These are phyloP conservation scores for Tuber borchii DNA, from an alignment of 495 filamentous ascomycete genomes.

Conservation along the genomic window DNA sequence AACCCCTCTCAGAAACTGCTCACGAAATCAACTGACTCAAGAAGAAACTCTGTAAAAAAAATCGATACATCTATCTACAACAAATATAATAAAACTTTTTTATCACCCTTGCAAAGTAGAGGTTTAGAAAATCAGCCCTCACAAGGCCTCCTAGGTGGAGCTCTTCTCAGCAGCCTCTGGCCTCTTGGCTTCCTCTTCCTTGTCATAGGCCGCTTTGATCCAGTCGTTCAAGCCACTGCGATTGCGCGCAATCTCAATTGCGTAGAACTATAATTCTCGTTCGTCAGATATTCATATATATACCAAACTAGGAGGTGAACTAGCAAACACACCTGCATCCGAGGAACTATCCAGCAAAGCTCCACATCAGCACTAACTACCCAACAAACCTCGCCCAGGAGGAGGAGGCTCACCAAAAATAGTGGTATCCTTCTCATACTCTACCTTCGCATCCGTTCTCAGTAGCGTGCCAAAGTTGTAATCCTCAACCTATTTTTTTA, in stretches of 20 bases:
- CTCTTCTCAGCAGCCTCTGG: slow-evolving; percentile 25
- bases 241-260: slow-evolving; percentile 91
- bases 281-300: neutral
- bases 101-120: neutral
- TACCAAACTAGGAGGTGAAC: neutral
- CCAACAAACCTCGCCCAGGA: neutral
- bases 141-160: neutral
- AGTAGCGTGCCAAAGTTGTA: slow-evolving; percentile 97
- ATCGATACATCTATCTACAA: neutral
- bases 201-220: slow-evolving; percentile 73
- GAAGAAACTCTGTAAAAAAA: neutral
- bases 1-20: neutral
- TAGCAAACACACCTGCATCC: slow-evolving; percentile 62
- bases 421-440: slow-evolving; percentile 82
- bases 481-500: slow-evolving; percentile 58
- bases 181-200: slow-evolving; percentile 44
- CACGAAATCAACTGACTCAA: neutral
- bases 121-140: neutral
- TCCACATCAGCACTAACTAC: slow-evolving; percentile 1
- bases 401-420: slow-evolving; percentile 64
- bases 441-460: slow-evolving; percentile 64
- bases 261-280: slow-evolving; percentile 60
- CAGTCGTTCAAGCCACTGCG: slow-evolving; percentile 86
- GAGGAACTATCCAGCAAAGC: slow-evolving; percentile 50
- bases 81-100: neutral